Evolutionary conservation across 2,329 filamentous ascomycete species (phyloP).

Genomic region (Ceratocystis cubensis): DNA sequence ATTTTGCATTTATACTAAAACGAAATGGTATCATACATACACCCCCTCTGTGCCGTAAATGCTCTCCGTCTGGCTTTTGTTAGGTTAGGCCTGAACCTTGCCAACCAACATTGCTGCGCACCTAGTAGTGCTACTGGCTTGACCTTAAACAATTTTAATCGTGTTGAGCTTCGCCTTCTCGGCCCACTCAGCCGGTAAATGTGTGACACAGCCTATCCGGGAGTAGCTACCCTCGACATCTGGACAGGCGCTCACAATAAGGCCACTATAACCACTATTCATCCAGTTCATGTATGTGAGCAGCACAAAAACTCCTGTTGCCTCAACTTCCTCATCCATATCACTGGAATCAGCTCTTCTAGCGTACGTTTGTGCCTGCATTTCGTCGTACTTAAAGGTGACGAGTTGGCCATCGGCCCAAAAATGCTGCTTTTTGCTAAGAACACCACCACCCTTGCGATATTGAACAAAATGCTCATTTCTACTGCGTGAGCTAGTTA

Average conservation of each 20-base stretch:
- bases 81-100: too few species aligned
- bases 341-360: conserved; percentile 8
- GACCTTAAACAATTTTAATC: conserved; percentile 18
- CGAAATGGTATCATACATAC: conserved; percentile 18
- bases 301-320: conserved; percentile 18
- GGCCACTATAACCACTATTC: conserved; percentile 19
- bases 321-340: conserved; percentile 19
- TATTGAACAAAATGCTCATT: conserved; percentile 19
- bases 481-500: conserved; percentile 14
- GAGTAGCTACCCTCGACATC: conserved; percentile 17
- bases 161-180: conserved; percentile 21
- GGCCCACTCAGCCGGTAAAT: conserved; percentile 19
- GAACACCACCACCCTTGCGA: conserved; percentile 19
- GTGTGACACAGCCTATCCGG: conserved; percentile 18
- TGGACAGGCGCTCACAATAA: conserved; percentile 19
- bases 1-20: conserved; percentile 11
- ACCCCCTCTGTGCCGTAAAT: background rate
- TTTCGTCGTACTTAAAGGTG: conserved; percentile 19
- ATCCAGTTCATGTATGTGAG: conserved; percentile 21
- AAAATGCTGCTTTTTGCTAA: conserved; percentile 20
- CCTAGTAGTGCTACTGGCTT: too few species aligned
- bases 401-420: conserved; percentile 20
- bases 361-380: conserved; percentile 20
- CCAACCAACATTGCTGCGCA: background rate
- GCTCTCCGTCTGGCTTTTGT: background rate